These are phyloP conservation scores for Delonix regia DNA, from an alignment of 306 rosid genomes.

Conservation along the genomic window DNA sequence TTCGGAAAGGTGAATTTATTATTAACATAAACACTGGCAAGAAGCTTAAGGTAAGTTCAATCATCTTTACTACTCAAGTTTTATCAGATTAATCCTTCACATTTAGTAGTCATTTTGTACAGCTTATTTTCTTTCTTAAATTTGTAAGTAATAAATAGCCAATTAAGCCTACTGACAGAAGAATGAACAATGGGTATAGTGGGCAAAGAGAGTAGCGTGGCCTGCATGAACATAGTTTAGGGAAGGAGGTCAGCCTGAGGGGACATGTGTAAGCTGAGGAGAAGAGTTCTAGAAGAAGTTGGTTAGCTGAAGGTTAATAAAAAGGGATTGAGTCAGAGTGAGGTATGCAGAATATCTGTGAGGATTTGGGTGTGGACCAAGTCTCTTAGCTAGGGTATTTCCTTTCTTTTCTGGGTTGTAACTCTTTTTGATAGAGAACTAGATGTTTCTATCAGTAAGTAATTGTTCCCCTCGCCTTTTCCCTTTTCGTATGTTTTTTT, in stretches of 20 bases:
- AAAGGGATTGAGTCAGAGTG: neutral
- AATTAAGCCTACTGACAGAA: neutral
- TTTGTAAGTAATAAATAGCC: neutral
- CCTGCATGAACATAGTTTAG: neutral
- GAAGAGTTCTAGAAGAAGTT: neutral
- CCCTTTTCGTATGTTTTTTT: neutral
- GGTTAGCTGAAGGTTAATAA: neutral
- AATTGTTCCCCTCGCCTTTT: neutral
- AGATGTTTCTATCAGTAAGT: neutral
- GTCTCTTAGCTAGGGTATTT: neutral
- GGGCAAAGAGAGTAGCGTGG: neutral
- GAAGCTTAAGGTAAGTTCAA: constrained; percentile 74
- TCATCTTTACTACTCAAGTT: constrained; percentile 21
- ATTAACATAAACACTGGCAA: constrained; percentile 88
- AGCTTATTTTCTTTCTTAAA: constrained; percentile 7
- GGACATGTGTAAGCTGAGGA: neutral
- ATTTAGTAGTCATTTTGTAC: neutral
- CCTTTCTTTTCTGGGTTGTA: neutral
- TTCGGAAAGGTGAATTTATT: constrained; percentile 92
- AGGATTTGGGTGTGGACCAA: neutral
- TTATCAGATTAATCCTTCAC: constrained; percentile 5
- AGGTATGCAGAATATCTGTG: neutral
- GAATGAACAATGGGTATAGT: neutral
- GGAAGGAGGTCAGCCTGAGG: neutral
- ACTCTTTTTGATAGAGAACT: neutral